phyloP scores from a whole-genome alignment of 495 filamentous ascomycete species.

The Acidomyces sp. region DNA sequence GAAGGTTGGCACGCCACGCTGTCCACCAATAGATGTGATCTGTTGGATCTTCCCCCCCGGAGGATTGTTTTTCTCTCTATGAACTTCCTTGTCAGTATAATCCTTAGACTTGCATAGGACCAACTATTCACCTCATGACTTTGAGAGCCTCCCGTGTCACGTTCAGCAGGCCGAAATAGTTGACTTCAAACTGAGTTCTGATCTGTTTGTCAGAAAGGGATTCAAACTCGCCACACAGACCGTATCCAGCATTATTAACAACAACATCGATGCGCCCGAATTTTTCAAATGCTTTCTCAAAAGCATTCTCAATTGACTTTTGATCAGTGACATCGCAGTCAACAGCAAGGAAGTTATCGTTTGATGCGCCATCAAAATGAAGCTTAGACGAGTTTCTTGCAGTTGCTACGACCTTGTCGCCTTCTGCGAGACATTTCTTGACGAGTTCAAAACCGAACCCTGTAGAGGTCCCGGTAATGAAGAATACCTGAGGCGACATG shows the following conservation, averaged over 20 bases:
- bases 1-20: conserved; percentile 28
- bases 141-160: conserved; percentile 34
- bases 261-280: conserved; percentile 30
- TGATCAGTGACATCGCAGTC: conserved; percentile 26
- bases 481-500: conserved; percentile 23
- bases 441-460: conserved; percentile 29
- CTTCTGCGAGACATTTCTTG: conserved; percentile 22
- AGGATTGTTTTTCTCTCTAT: conserved; percentile 30
- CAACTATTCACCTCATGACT: no score
- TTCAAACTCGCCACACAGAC: conserved; percentile 28
- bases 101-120: no score
- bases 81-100: no score
- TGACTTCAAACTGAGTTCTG: conserved; percentile 29
- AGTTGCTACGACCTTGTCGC: conserved; percentile 30
- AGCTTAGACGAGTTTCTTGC: conserved; percentile 26
- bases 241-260: conserved; percentile 30
- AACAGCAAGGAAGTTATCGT: conserved; percentile 21
- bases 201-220: conserved; percentile 24
- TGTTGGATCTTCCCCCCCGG: conserved; percentile 34
- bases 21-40: conserved; percentile 34
- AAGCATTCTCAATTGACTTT: conserved; percentile 22
- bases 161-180: conserved; percentile 29
- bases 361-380: conserved; percentile 11
- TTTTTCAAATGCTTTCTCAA: conserved; percentile 25
- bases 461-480: conserved; percentile 29